phyloP scores from a whole-genome alignment of 2,329 filamentous ascomycete genomes.

The Ophiocordyceps robertsii region DNA sequence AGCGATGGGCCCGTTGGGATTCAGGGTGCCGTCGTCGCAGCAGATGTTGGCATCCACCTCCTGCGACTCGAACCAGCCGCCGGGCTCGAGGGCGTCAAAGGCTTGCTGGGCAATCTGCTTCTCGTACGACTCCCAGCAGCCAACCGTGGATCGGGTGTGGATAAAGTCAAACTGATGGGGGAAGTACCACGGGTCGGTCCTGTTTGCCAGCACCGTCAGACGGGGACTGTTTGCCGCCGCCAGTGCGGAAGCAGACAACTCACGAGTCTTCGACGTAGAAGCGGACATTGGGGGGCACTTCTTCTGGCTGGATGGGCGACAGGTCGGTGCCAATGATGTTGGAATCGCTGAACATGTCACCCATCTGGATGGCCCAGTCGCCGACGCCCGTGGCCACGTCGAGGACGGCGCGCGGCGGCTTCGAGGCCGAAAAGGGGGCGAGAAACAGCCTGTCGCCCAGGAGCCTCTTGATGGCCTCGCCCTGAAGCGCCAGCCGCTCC shows the following conservation, averaged over 20 bases:
- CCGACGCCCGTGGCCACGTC: slow-evolving; percentile 10
- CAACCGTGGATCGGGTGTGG: neutral
- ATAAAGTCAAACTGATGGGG: neutral
- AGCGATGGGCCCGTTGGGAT: neutral
- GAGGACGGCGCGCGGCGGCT: neutral
- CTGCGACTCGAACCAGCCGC: slow-evolving; percentile 39
- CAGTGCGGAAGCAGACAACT: slow-evolving; percentile 44
- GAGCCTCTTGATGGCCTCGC: neutral
- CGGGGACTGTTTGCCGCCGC: too few species aligned
- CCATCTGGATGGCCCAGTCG: slow-evolving; percentile 41
- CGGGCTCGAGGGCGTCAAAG: slow-evolving; percentile 17
- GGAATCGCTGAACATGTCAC: slow-evolving; percentile 25
- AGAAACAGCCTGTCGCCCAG: neutral
- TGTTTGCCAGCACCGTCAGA: slow-evolving; percentile 10
- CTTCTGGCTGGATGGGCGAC: slow-evolving; percentile 31
- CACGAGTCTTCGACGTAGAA: slow-evolving; percentile 52
- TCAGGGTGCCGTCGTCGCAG: neutral
- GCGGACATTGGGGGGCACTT: slow-evolving; percentile 44
- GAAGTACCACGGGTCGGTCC: neutral
- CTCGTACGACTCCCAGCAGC: neutral
- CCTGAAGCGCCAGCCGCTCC: neutral
- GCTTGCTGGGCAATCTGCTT: slow-evolving; percentile 11
- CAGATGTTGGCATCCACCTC: slow-evolving; percentile 21
- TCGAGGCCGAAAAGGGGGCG: neutral
- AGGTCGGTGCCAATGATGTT: slow-evolving; percentile 27